Conservation (phyloP, 2,329 filamentous ascomycete genomes). For the Byssoonygena ceratinophila region DNA sequence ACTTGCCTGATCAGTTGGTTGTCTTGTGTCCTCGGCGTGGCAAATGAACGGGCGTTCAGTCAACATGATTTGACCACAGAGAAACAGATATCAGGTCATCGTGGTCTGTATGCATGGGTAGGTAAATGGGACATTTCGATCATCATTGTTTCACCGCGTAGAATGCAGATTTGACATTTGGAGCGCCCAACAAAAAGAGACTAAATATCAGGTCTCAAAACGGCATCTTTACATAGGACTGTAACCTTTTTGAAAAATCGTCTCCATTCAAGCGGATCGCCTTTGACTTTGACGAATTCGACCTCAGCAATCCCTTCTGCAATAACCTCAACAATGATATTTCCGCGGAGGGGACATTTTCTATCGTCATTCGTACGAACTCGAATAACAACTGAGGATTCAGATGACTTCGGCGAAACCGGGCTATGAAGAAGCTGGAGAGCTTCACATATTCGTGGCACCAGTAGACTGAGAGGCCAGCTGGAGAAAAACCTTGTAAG, state of each 20-base stretch:
- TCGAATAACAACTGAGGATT: constrained; percentile 51
- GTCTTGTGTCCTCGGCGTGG: too few species aligned
- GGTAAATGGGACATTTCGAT: too few species aligned
- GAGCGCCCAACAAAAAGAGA: background rate
- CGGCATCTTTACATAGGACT: constrained; percentile 72
- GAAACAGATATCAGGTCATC: too few species aligned
- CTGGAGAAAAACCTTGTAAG: constrained; percentile 88
- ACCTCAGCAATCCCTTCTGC: constrained; percentile 63
- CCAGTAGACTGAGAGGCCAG: constrained; percentile 61
- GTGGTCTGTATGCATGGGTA: too few species aligned
- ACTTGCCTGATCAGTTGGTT: too few species aligned
- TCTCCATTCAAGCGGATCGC: constrained; percentile 92
- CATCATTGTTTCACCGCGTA: background rate
- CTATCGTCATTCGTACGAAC: constrained; percentile 58
- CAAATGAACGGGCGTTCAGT: too few species aligned
- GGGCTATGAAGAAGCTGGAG: constrained; percentile 79
- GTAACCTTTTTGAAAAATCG: constrained; percentile 95
- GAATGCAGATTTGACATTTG: background rate
- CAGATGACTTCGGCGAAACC: constrained; percentile 38
- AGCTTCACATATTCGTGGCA: constrained; percentile 69
- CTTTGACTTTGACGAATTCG: constrained; percentile 85
- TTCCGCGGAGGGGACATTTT: constrained; percentile 36
- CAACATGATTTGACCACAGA: too few species aligned
- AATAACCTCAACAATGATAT: constrained; percentile 36
- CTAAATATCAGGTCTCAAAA: constrained; percentile 50